Evolutionary conservation across 345 rosid genomes (phyloP).

Genomic region (Ceriops zippeliana): DNA sequence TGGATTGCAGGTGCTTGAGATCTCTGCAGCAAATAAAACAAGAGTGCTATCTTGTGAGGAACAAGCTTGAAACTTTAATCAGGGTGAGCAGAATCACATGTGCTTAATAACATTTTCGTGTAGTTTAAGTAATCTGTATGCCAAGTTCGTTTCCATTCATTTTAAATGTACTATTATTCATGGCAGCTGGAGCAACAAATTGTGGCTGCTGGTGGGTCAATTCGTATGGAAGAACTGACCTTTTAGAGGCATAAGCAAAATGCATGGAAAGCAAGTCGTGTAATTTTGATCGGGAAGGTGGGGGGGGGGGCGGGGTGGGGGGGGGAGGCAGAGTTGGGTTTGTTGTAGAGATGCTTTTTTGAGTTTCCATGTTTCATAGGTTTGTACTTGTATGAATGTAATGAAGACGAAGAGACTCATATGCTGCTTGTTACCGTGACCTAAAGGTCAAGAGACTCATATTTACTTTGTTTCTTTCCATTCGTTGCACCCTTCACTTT

Average conservation of each 20-base stretch:
- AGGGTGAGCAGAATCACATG: conserved; percentile 41
- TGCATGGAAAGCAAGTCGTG: conserved; percentile 8
- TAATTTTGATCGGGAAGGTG: not conserved
- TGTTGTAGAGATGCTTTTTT: conserved; percentile 21
- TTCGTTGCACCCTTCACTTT: not conserved
- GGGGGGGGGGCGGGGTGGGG: not conserved
- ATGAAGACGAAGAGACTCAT: conserved; percentile 6
- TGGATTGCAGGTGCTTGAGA: conserved; percentile 57
- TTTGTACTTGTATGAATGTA: conserved; percentile 24
- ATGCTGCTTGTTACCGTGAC: conserved; percentile 13
- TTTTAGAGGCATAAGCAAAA: conserved; percentile 28
- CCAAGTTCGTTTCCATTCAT: not conserved
- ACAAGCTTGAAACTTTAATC: conserved; percentile 78
- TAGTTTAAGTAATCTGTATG: not conserved
- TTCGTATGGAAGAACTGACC: conserved; percentile 47
- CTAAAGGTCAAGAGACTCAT: conserved; percentile 1
- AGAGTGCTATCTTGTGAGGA: conserved; percentile 65
- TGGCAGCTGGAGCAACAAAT: conserved; percentile 87
- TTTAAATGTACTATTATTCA: not conserved
- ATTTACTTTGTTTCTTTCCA: not conserved
- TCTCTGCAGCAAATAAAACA: conserved; percentile 85
- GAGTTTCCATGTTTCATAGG: conserved; percentile 10
- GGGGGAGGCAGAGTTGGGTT: not conserved
- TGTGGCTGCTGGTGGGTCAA: conserved; percentile 78
- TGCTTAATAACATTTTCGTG: not conserved